Base-by-base conservation (phyloP, 257 asterid species). In the Cynanchum wilfordii region DNA sequence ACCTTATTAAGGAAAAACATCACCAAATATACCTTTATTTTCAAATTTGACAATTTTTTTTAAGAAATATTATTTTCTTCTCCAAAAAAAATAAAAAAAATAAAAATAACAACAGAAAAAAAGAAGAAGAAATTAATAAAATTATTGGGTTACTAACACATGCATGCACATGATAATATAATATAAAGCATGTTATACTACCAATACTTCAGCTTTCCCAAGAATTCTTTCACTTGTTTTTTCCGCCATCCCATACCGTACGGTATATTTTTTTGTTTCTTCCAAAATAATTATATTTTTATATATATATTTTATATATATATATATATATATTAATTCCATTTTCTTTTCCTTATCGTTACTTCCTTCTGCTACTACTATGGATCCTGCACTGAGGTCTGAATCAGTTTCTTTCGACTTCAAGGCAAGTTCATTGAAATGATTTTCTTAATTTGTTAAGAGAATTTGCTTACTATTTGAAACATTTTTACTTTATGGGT, bases 351-450 rank as follows among this genome's bases (percentile, higher is more conserved):
- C 29, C 38, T 44, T 27, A 59, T 3, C 42, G 2, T 33, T 15
- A 20, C 59, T 54, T 6, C 20, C 47, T 62, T 7, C 22, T n/a
- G 52, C 42, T 19, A 17, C 69, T 36, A 47, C 69, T 44, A 88
- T 86, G 95, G 95, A 83, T 47, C 83, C 86, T 71, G 69, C 80
- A 30, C 75, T 82, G 72, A 78, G 74, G 73, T 81, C 91, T 70
- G 79, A 22, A 71, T 78, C 88, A 70, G 77, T 83, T 71, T 79
- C 80, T 49, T 75, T 60, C 59, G 84, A 82, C 76, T 84, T 76
- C 60, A 80, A 84, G 86, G 95, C 81, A 75, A 79, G 80, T 78
- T 79, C 9, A 12, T 44, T 68, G 1, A 54, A 54, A 65, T 60
- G 20, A 13, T 58, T 70, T 69, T 7, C 17, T 29, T 33, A 3